A percentile compares a stretch with the other conserved stretches of the same genome.
Evolutionary conservation across 1,139 yeast genomes (phyloP).

Genomic region (Barnettozyma hawaiiensis): DNA sequence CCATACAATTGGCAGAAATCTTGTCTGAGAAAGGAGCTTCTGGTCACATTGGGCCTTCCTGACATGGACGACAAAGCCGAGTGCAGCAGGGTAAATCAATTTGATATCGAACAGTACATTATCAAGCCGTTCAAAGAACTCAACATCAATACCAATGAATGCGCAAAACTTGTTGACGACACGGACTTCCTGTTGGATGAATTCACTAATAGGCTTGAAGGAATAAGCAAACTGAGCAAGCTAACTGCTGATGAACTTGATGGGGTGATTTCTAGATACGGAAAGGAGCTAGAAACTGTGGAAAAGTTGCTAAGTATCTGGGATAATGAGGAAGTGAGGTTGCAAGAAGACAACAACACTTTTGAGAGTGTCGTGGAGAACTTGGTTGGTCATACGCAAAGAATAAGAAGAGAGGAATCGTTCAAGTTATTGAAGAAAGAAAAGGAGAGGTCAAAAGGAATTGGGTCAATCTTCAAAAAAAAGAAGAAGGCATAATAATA

Average conservation of each 20-base stretch:
- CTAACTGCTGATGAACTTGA: slow-evolving; percentile 25
- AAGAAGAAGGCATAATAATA: too few species aligned
- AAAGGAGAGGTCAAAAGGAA: slow-evolving; percentile 16
- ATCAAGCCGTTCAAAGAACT: slow-evolving; percentile 14
- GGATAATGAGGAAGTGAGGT: slow-evolving; percentile 40
- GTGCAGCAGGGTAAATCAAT: slow-evolving; percentile 26
- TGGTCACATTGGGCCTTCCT: slow-evolving; percentile 55
- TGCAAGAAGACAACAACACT: slow-evolving; percentile 50
- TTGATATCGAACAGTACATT: slow-evolving; percentile 14
- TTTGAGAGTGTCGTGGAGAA: slow-evolving; percentile 69
- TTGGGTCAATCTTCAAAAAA: slow-evolving; percentile 13
- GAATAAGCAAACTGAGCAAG: slow-evolving; percentile 13
- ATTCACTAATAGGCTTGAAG: slow-evolving; percentile 12
- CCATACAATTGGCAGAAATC: slow-evolving; percentile 57
- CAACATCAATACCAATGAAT: slow-evolving; percentile 12
- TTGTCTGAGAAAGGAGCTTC: slow-evolving; percentile 49
- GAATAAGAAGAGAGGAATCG: slow-evolving; percentile 45
- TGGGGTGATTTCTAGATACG: slow-evolving; percentile 20
- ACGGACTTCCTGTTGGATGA: slow-evolving; percentile 29
- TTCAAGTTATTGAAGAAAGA: slow-evolving; percentile 26
- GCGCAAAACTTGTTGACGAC: slow-evolving; percentile 33
- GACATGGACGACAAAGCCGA: slow-evolving; percentile 22
- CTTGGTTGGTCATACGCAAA: slow-evolving; percentile 65
- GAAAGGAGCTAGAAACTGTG: slow-evolving; percentile 23
- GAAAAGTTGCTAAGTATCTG: slow-evolving; percentile 42